These are phyloP conservation scores for Schizothecium vesticola DNA, from an alignment of 495 filamentous ascomycete species.

Conservation along the genomic window DNA sequence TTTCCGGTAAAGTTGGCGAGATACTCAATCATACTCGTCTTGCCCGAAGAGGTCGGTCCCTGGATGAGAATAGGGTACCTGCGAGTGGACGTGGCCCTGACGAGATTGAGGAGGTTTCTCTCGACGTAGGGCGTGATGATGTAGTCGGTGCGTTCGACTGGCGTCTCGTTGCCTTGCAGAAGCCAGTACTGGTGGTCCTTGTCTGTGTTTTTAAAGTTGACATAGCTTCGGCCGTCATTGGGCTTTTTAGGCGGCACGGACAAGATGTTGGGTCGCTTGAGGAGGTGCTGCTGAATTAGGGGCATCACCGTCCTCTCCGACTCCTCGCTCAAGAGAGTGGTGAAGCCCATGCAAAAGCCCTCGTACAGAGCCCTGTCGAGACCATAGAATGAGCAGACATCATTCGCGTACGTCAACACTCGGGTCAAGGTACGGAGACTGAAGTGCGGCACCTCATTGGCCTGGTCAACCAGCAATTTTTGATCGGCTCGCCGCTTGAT, in stretches of 20 bases:
- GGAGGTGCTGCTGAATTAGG: constrained; percentile 74
- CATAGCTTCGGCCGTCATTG: constrained; percentile 67
- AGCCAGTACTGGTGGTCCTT: constrained; percentile 84
- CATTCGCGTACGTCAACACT: constrained; percentile 76
- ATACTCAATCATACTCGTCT: constrained; percentile 99
- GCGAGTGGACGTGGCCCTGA: constrained; percentile 84
- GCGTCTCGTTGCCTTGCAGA: constrained; percentile 58
- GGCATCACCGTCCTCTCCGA: constrained; percentile 75
- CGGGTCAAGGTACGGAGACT: constrained; percentile 93
- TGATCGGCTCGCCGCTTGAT: constrained; percentile 74
- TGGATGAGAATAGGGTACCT: constrained; percentile 94
- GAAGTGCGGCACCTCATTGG: constrained; percentile 90
- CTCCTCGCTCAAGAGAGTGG: constrained; percentile 73
- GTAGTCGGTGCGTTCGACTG: constrained; percentile 77
- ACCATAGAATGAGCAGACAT: constrained; percentile 81
- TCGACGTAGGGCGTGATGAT: constrained; percentile 95
- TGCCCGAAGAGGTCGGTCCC: constrained; percentile 92
- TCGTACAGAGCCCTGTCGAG: constrained; percentile 83
- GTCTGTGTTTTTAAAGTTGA: constrained; percentile 61
- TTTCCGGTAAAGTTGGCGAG: constrained; percentile 93
- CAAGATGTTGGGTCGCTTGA: constrained; percentile 60
- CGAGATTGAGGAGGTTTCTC: constrained; percentile 87
- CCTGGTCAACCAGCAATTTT: constrained; percentile 85
- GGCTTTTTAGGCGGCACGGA: constrained; percentile 70
- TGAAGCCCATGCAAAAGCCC: constrained; percentile 97